Base-by-base conservation (phyloP, 345 rosid species). In the Ceriops decandra region DNA sequence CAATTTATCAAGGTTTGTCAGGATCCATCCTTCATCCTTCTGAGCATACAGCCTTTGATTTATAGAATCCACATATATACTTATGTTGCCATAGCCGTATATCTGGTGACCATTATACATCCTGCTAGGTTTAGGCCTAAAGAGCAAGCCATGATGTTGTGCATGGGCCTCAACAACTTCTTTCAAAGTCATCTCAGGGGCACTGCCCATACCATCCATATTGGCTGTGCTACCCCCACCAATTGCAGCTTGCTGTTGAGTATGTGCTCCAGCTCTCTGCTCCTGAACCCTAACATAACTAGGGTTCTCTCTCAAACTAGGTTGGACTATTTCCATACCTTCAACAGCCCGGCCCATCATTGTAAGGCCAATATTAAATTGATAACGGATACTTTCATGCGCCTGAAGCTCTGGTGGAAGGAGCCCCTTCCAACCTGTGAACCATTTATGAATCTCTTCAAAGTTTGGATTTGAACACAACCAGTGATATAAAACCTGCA, bases 121-220 rank as follows among this genome's bases (percentile, higher is more conserved):
- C 82, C 97, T 86, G 32, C 90, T 90, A 38, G 88, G 89, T 73
- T 95, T 95, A 24, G 89, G 90, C 74, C 74, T 85, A 72, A 89
- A 95, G 42, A 83, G 82, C 78, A 93, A 79, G 68, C 85, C 91
- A n/a, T 93, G 80, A 65, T 88, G 87, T 75, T 84, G 95, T 0
- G 97, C 99, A 80, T 82, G 86, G 26, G 87, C 79, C 83, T 91
- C 97, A 33, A 91, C 80, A 5, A 85, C 89, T 84, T 95, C 99
- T 79, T 84, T 91, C 82, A 95, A 71, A 65, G 84, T 89, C 87
- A 89, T 74, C 68, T 87, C 81, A 38, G 54, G 71, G 5, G 65
- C 68, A 22, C 28, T 80, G 33, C 71, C 79, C n/a, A 21, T 38
- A 73, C 73, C 70, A 72, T 81, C 84, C 80, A 80, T 71, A 71